Evolutionary conservation across 2,329 filamentous ascomycete genomes (phyloP), one percentile per base, ranked within the genome.

Genomic region (Geosmithia putterillii): DNA sequence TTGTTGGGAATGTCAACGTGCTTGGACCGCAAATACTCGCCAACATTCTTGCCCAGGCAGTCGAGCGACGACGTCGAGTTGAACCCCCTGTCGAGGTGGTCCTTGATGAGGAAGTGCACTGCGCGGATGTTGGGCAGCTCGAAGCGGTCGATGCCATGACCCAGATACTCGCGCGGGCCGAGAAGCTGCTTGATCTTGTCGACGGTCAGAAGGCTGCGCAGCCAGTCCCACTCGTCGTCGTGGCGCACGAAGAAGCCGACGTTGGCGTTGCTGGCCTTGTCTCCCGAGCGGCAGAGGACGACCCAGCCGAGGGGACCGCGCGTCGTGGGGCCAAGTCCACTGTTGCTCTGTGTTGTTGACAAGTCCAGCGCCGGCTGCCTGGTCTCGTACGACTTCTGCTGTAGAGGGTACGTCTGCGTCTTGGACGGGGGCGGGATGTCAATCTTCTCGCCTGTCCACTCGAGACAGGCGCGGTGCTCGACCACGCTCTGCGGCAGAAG

Each of bases 41-140:
- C 60, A 35, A 61, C 55, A 19, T 66, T 66, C 58, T 71, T 71
- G 0, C 66, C 68, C 14, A 71, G 50, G 1, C 61, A 64, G 50
- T 71, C 68, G 39, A 69, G 67, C n/a, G 36, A 19, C 6, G 36
- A 38, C 32, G 61, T 65, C 4, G 63, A 61, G 42, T 65, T 60
- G 50, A 64, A 67, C 0, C 65, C 65, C 0, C 65, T 55, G 42
- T 69, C 65, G 7, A 70, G 52, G 47, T 69, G 66, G 48, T 70
- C 67, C 44, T 69, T 59, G 19, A 71, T 50, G 32, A 54, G 54
- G 20, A 61, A 61, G 42, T 61, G 58, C 23, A 61, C 56, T 17
- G 53, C 51, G 2, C 49, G 48, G 10, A 54, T 47, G 34, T 52
- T 51, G 7, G 63, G 59, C 23, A 69, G 48, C 52, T 69, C 66